Evolutionary conservation across 371 early-diverging fungal species (phyloP).

Genomic region (Mortierella polycephala): DNA sequence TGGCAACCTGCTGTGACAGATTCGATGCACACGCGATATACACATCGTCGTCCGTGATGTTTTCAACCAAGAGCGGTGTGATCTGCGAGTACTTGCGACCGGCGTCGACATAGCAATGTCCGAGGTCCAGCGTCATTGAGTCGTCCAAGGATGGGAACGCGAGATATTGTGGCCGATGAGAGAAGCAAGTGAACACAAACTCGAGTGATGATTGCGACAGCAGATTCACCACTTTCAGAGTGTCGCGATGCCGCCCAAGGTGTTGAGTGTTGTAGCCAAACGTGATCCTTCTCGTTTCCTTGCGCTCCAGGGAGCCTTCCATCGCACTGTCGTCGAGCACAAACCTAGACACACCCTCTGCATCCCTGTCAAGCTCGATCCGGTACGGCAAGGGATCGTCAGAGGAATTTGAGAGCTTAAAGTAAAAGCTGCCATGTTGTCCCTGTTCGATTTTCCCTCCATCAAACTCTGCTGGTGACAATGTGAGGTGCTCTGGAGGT

Average conservation of each 20-base stretch:
- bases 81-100: slow-evolving; percentile 82
- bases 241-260: slow-evolving; percentile 67
- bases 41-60: slow-evolving; percentile 73
- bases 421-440: slow-evolving; percentile 67
- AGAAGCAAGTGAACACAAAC: slow-evolving; percentile 70
- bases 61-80: slow-evolving; percentile 76
- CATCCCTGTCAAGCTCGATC: slow-evolving; percentile 31
- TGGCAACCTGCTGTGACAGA: slow-evolving; percentile 82
- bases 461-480: slow-evolving; percentile 66
- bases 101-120: slow-evolving; percentile 85
- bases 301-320: slow-evolving; percentile 55
- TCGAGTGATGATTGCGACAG: slow-evolving; percentile 50
- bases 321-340: slow-evolving; percentile 52
- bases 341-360: slow-evolving; percentile 20
- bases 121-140: slow-evolving; percentile 77
- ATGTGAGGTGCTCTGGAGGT: slow-evolving; percentile 44
- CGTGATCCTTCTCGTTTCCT: slow-evolving; percentile 70
- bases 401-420: slow-evolving; percentile 65
- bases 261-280: slow-evolving; percentile 62
- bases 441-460: slow-evolving; percentile 68
- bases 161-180: slow-evolving; percentile 67
- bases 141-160: slow-evolving; percentile 72
- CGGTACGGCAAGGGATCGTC: slow-evolving; percentile 57
- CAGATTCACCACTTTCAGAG: slow-evolving; percentile 59
- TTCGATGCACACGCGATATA: slow-evolving; percentile 82